A percentile compares a stretch with the other conserved stretches of the same genome.
These are phyloP conservation scores for Arabidopsis hybrid DNA, from an alignment of 441 rosid genomes.

Conservation along the genomic window DNA sequence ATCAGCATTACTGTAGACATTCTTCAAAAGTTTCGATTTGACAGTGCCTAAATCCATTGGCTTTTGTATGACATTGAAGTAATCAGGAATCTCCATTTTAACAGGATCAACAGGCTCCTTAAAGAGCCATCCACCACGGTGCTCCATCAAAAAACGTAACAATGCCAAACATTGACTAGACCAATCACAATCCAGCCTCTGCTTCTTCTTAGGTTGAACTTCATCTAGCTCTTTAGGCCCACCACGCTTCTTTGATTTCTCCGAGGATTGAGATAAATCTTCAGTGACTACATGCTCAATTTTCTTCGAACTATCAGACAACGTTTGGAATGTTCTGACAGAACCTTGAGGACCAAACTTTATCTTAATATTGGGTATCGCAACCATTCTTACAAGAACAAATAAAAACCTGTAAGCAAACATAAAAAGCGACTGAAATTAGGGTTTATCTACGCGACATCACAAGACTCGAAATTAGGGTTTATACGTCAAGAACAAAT, in stretches of 20 bases:
- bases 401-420: slow-evolving; percentile 15
- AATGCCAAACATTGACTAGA: slow-evolving; percentile 60
- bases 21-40: slow-evolving; percentile 53
- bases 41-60: slow-evolving; percentile 83
- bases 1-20: slow-evolving; percentile 46
- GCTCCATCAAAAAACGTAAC: slow-evolving; percentile 50
- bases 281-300: slow-evolving; percentile 4
- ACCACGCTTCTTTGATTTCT: slow-evolving; percentile 56
- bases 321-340: slow-evolving; percentile 18
- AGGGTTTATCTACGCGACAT: not conserved
- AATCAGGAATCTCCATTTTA: slow-evolving; percentile 63
- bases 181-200: slow-evolving; percentile 59
- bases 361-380: slow-evolving; percentile 28
- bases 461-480: slow-evolving; percentile 21
- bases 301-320: not conserved
- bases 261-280: not conserved
- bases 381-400: slow-evolving; percentile 24
- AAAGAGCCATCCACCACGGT: slow-evolving; percentile 57
- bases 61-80: slow-evolving; percentile 55
- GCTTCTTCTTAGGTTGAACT: slow-evolving; percentile 56
- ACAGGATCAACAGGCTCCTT: slow-evolving; percentile 66
- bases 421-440: slow-evolving; percentile 1
- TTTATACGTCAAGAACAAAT: slow-evolving; percentile 13
- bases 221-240: slow-evolving; percentile 43
- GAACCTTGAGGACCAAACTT: slow-evolving; percentile 35